Evolutionary conservation across 768 basidiomycete species (phyloP), one percentile per base, ranked within the genome.

Genomic region (Tephrocybe sp.): DNA sequence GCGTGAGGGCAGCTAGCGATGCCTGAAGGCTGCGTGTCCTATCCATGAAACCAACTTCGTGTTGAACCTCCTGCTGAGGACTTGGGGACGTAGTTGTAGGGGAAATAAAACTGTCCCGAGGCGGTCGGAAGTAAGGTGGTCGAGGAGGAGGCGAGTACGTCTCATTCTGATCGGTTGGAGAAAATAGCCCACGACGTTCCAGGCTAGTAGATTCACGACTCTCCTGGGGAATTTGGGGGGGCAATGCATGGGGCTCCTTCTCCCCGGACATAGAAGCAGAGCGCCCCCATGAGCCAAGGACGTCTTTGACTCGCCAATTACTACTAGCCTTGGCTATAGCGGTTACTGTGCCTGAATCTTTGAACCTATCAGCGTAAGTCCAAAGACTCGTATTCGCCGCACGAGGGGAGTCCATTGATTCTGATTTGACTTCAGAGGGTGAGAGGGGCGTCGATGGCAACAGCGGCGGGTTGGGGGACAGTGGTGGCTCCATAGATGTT

Each of bases 301-400:
- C 58, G 13, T 84, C 82, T 55, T 75, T 84, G 16, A 86, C 87
- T 16, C 80, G 78, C 84, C 84, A 87, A 53, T 90, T 90, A 21
- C 78, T 86, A 64, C 87, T 83, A 46, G 78, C 82, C 67, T 89
- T 92, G 2, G 89, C 73, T 13, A 90, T 66, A 1, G 79, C 74
- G 11, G 89, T 89, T 30, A 82, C 73, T 1, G 87, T 69, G 59
- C 90, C 86, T 2, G 87, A 88, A 45, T 87, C 83, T 60, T 79
- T 84, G 12, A 91, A 60, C 60, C 83, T 88, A 56, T 81, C 86
- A 0, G 89, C 85, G 60, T 90, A 91, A 28, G 67, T 64, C 87
- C 87, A 88, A 4, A 89, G 53, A 50, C 69, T 73, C 11, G 27
- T 13, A 27, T 16, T 37, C 26, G 11, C 47, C 24, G 26, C 43